Conservation (phyloP, 2,329 filamentous ascomycete species). For the Pseudocercospora fijiensis region DNA sequence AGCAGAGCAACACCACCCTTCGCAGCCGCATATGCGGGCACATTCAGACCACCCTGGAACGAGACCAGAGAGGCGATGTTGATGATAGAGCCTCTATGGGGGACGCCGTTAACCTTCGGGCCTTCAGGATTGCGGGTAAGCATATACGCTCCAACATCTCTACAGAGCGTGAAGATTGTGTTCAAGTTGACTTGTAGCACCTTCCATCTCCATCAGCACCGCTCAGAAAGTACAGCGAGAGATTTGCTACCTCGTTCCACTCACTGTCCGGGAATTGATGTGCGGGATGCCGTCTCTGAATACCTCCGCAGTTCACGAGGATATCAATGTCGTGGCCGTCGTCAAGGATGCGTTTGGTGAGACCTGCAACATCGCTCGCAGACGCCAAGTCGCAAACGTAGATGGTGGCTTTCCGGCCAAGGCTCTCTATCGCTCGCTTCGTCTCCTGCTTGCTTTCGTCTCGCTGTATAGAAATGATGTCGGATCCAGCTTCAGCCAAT, state of each 20-base stretch:
- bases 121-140: slow-evolving; percentile 51
- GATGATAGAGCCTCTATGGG: slow-evolving; percentile 67
- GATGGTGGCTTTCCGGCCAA: slow-evolving; percentile 65
- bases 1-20: slow-evolving; percentile 83
- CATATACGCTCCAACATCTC: slow-evolving; percentile 80
- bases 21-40: slow-evolving; percentile 80
- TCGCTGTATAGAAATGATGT: slow-evolving; percentile 55
- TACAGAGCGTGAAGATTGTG: slow-evolving; percentile 73
- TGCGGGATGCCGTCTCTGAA: slow-evolving; percentile 74
- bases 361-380: slow-evolving; percentile 54
- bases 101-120: slow-evolving; percentile 46
- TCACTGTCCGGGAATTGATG: slow-evolving; percentile 72
- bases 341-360: slow-evolving; percentile 58
- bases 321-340: slow-evolving; percentile 67
- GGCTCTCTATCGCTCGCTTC: slow-evolving; percentile 59
- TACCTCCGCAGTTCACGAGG: slow-evolving; percentile 81
- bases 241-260: slow-evolving; percentile 64
- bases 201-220: background rate
- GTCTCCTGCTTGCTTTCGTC: slow-evolving; percentile 58
- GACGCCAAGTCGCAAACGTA: slow-evolving; percentile 69
- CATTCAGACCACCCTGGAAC: slow-evolving; percentile 83
- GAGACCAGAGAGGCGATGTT: slow-evolving; percentile 78
- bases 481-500: slow-evolving; percentile 51
- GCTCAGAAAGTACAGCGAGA: background rate
- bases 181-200: slow-evolving; percentile 78